Base-by-base conservation (phyloP, 768 basidiomycete genomes). In the Podaxis pistillaris region DNA sequence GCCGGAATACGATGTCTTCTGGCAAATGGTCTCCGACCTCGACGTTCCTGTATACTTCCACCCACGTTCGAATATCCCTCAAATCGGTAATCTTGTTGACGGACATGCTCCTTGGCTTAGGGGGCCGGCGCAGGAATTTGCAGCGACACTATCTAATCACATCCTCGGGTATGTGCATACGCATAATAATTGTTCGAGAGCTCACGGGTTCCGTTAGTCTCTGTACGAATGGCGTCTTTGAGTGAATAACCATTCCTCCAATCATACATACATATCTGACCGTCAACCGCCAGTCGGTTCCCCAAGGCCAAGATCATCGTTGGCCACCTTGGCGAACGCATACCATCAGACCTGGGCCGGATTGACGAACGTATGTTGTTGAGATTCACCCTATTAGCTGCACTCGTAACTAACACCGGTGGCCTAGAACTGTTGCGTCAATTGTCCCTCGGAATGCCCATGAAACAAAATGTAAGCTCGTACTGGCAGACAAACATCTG, bases 271-370 rank as follows among this genome's bases (percentile, higher is more conserved):
- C 15, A 6, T 2, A 24, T 44, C 40, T 49, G 17, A 49, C 36
- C 11, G 47, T 9, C 12, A 28, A 49, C 17, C n/a, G 26, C 44
- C 24, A 81, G 79, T 63, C 78, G 79, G 2, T 81, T 80, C 60
- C 79, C 79, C 0, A 71, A 74, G 13, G 59, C 76, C 30, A 75
- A 76, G 40, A 68, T 79, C 12, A 79, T 81, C 19, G 75, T 80
- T 19, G 79, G 78, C 1, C 79, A 81, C 67, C 63, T 81, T 24
- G 78, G 79, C 7, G 79, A 80, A 64, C 72, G 79, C 15, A 72
- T 79, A 28, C 73, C 79, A 0, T 81, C 79, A 8, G 79, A 81
- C 61, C 68, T 81, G 1, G 65, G 71, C 57, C 73, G 79, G 17
- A 78, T 78, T 26, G 75, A 81, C 50, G 70, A 74, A 36, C 75